Base-by-base conservation (phyloP, 1,284 basidiomycete species). In the Gymnopus androsaceus region DNA sequence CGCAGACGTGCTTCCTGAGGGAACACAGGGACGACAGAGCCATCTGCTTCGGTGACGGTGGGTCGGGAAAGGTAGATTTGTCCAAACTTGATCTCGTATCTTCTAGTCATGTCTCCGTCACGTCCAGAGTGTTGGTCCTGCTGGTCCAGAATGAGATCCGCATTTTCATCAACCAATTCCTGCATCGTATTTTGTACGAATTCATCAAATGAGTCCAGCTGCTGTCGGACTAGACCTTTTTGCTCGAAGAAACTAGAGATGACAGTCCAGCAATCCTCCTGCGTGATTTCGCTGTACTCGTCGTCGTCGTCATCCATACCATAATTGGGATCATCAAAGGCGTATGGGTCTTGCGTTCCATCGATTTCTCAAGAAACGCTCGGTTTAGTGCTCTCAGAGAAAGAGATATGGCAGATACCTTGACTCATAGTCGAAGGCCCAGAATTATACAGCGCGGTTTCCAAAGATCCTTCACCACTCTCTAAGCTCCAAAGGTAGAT, bases 171-270 rank as follows among this genome's bases (percentile, higher is more conserved):
- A 33, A 99, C 95, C 31, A 99, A 82, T 71, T 99, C 96, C 75
- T 99, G 96, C 92, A 99, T 98, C n/a, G 95, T 98, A 68, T 98
- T 98, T 72, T 96, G 94, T 48, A 99, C 93, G 68, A 99, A 99
- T 75, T 99, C 97, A 73, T 99, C 95, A 76, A 97, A 99, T 28
- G 94, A 96, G 77, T 97, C 95, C 55, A 99, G 85, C 72, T 99
- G 96, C 72, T 99, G 97, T 54, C 94, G 86, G 56, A 99, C 97
- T 58, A 99, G 88, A 74, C 96, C 96, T 73, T 97, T 98, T 72
- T 95, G 92, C 60, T 94, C 90, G 71, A 99, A 99, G 79, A 98
- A 99, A 66, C 92, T 88, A 59, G 92, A 90, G 67, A 99, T 98
- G 66, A 97, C 87, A 42, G 89, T 90, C 95, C 95, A 98, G 70